Evolutionary conservation across 2,329 filamentous ascomycete species (phyloP).

Genomic region (Exophiala lecanii-corni): DNA sequence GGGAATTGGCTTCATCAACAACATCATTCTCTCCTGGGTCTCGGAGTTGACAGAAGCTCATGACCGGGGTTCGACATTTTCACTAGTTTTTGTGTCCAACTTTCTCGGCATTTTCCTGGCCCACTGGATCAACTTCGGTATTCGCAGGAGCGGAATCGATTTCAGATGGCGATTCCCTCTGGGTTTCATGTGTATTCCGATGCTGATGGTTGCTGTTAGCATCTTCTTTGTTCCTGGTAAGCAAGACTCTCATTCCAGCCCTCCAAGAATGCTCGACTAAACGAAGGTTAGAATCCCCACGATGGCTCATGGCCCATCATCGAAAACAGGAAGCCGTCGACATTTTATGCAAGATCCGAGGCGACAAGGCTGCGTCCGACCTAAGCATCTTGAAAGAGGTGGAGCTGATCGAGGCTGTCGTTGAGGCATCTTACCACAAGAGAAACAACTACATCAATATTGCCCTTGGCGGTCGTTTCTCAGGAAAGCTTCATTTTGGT

Average conservation of each 20-base stretch:
- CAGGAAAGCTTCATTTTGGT: constrained; percentile 36
- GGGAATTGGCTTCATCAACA: constrained; percentile 32
- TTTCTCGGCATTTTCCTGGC: constrained; percentile 30
- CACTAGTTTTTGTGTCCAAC: constrained; percentile 30
- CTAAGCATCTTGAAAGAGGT: constrained; percentile 34
- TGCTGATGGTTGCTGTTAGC: constrained; percentile 25
- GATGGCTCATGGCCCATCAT: constrained; percentile 38
- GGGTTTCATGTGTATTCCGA: constrained; percentile 29
- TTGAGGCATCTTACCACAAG: constrained; percentile 37
- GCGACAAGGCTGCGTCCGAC: constrained; percentile 32
- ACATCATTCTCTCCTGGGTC: constrained; percentile 29
- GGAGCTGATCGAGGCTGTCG: constrained; percentile 39
- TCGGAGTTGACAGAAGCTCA: constrained; percentile 28
- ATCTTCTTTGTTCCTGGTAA: constrained; percentile 37
- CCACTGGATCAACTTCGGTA: constrained; percentile 32
- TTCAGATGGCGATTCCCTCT: constrained; percentile 32
- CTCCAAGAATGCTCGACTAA: not conserved
- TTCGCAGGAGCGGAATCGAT: constrained; percentile 19
- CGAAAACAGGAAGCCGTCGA: constrained; percentile 32
- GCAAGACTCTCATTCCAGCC: not conserved
- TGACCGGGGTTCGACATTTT: constrained; percentile 29
- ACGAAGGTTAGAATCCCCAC: constrained; percentile 35
- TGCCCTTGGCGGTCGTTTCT: constrained; percentile 33
- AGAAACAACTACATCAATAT: constrained; percentile 39
- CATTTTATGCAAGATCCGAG: constrained; percentile 33